Base-by-base conservation (phyloP, 768 basidiomycete genomes). In the Inosperma sp. region DNA sequence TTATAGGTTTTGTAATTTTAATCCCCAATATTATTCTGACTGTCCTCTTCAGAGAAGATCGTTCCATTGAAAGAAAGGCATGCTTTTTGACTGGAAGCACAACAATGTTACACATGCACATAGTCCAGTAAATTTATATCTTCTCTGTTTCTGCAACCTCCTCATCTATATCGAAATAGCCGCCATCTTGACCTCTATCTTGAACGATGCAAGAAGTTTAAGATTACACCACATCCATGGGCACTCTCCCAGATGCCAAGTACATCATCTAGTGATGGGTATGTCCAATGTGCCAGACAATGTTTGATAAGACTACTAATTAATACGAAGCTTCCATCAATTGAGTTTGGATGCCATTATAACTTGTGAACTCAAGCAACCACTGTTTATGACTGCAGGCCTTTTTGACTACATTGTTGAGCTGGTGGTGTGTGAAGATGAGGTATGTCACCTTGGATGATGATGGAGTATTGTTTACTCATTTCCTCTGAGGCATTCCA, bases 361-460 rank as follows among this genome's bases (percentile, higher is more conserved):
- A 41, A 41, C 39, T 23, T 25, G 12, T n/a, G 12, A 41, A 41
- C 22, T 25, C 39, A 41, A 41, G 39, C 33, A 34, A 34, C 53
- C 53, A 2, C 9, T 45, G 1, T 59, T 57, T 42, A 37, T 30
- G 2, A 22, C 31, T 1, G 21, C 12, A 4, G 58, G 56, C 0
- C 36, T 59, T 3, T 29, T 56, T 3, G 43, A 59, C 25, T 48
- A 57, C 14, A 23, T 55, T 9, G 30, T 55, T 4, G 53, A 57
- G 26, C n/a, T 59, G 10, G 29, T 59, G 19, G 56, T 59, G 2
- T 41, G 45, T 5, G 56, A 59, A 35, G 56, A 59, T 22, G 34
- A 48, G 33, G 34, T 48, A 12, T 14, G 33, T 10, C 17, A 34
- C 17, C 33, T 10, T 14, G 3, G 13, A 14, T 34, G 33, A 8